These are phyloP conservation scores for Santalum album DNA, from an alignment of 164 flowering plant species.

Conservation along the genomic window DNA sequence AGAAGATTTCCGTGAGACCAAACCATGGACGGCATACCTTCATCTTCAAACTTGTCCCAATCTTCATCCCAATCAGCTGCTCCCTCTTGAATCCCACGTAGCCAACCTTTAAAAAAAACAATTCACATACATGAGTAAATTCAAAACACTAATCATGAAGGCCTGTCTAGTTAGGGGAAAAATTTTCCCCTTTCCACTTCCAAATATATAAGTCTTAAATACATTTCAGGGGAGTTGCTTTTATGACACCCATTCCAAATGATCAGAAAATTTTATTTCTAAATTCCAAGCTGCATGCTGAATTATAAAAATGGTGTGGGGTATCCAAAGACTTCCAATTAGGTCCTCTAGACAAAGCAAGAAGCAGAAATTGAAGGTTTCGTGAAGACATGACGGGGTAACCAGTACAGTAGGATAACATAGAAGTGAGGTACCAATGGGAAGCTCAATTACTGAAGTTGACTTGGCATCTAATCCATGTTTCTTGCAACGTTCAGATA, in stretches of 20 bases:
- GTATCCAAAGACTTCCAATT: too few species aligned
- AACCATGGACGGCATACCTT: slow-evolving; percentile 31
- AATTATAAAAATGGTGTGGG: too few species aligned
- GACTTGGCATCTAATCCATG: slow-evolving; percentile 48
- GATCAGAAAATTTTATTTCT: too few species aligned
- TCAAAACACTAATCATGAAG: not conserved
- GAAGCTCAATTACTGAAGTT: slow-evolving; percentile 48
- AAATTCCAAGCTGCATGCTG: too few species aligned
- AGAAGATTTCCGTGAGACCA: not conserved
- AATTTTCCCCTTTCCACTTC: not conserved
- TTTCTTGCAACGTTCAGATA: slow-evolving; percentile 54
- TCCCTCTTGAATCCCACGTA: slow-evolving; percentile 73
- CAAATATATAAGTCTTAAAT: not conserved
- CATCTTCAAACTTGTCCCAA: slow-evolving; percentile 97
- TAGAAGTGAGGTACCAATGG: slow-evolving; percentile 33
- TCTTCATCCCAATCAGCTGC: slow-evolving; percentile 97
- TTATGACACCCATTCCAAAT: not conserved
- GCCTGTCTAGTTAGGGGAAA: too few species aligned
- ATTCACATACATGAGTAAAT: not conserved
- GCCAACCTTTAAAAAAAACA: slow-evolving; percentile 35
- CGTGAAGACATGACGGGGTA: too few species aligned
- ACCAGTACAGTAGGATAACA: too few species aligned
- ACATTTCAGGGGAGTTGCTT: too few species aligned
- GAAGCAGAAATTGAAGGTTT: too few species aligned
- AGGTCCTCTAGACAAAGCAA: too few species aligned